Evolutionary conservation across 768 basidiomycete genomes (phyloP), one percentile per base, ranked within the genome.

Genomic region (Auricularia sp.): DNA sequence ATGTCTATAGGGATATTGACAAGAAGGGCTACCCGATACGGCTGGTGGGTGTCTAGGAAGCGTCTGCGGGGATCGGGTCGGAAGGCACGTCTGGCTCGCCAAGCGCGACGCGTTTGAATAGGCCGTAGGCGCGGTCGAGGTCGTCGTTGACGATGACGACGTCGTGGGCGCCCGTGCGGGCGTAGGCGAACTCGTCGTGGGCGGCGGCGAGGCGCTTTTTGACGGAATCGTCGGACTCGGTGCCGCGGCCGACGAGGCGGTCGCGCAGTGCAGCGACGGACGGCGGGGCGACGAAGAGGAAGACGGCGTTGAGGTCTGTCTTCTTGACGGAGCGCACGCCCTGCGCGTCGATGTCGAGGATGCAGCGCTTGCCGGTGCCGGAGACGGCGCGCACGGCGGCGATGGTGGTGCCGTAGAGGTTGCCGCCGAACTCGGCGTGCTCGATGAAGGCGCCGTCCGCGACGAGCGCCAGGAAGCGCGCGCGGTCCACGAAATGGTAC

Each of bases 291-390:
- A 98, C 84, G 77, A 98, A 98, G 68, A 95, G 82, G 75, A 88
- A 97, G 67, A 97, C 81, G 16, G 95, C 91, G 72, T 91, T 83
- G 42, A 98, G 78, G 63, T 82, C 75, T 1, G 75, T 70, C 63
- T 83, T 78, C 73, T 95, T 97, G 71, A 98, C 88, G 76, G 95
- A 91, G 65, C 86, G 88, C 66, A 98, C 92, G 62, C 96, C 96
- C 92, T 95, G 75, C 42, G 90, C 88, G 71, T 98, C 96, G 65
- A 98, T 98, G 73, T 98, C 96, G 45, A 98, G 82, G 65, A 98
- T 88, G 73, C 96, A 98, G 13, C 92, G 85, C 67, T 82, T 84
- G 16, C 91, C 92, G 3, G 82, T 78, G 18, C 81, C 75, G 42
- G 84, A 80, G 34, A 97, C 87, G 36, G 82, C 80, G 39, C 81